Base-by-base conservation (phyloP, 768 basidiomycete species). In the Lactarius pseudohatsudake region DNA sequence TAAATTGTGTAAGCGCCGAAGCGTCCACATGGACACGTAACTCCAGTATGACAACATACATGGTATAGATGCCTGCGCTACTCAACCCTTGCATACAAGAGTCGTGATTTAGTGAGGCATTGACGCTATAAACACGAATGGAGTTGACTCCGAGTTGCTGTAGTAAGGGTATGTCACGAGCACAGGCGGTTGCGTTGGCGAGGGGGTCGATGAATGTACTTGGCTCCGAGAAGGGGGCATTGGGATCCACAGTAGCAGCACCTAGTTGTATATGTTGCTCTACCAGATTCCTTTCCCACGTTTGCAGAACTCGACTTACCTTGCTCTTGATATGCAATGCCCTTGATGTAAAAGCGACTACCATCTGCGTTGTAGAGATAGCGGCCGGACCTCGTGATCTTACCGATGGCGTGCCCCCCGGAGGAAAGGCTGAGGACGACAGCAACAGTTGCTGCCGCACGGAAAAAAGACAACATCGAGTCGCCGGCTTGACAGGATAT, bases 261-360 rank as follows among this genome's bases (percentile, higher is more conserved):
- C 66, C 59, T 63, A 45, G 20, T 55, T 30, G 18, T 32, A 32
- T 6, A 57, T n/a, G 15, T 45, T 41, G 20, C 50, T 26, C 26
- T n/a, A 56, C 16, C 26, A 40, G 26, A 2, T 32, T 45, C 28
- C 32, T 16, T 32, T 45, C 28, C 32, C 16, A 34, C 26, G 22
- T 41, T 10, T 28, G 9, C 10, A 34, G 36, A 4, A 66, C 76
- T 59, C 64, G 86, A 66, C 76, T 58, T 64, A 86, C 94, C 93
- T 78, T 94, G 91, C 67, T 84, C 81, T 75, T 94, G 92, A 76
- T 94, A 94, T 13, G 91, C 90, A 63, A 94, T 78, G 61, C 92
- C 92, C 76, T 92, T 93, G 78, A 97, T 90, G 77, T 87, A 95
- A 78, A 96, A 96, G 61, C 95, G 79, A 45, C 74, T 86, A 3